phyloP scores from a whole-genome alignment of 2,329 filamentous ascomycete species.

The Exserohilum turcica region DNA sequence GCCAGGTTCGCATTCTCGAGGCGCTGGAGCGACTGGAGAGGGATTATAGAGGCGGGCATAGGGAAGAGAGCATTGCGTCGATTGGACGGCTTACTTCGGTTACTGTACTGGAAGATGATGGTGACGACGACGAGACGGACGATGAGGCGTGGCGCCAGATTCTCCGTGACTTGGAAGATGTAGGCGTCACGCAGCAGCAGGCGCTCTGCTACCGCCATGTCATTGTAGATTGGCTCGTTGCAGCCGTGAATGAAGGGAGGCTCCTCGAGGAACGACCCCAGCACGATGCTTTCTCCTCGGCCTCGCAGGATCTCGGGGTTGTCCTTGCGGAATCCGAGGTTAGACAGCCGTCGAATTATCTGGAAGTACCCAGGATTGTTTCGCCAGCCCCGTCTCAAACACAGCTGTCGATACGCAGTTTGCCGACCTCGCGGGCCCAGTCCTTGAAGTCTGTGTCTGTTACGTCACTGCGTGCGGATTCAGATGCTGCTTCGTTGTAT shows the following conservation, averaged over 20 bases:
- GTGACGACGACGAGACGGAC: constrained; percentile 24
- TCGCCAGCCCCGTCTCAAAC: neutral
- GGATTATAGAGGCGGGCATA: constrained; percentile 37
- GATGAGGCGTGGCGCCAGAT: constrained; percentile 41
- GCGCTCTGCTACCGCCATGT: constrained; percentile 32
- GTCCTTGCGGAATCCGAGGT: constrained; percentile 1
- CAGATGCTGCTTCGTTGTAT: neutral
- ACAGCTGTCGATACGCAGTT: neutral
- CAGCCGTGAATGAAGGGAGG: constrained; percentile 39
- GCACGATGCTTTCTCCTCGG: constrained; percentile 7
- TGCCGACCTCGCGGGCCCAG: neutral
- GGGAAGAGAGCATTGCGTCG: constrained; percentile 36
- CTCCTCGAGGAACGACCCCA: constrained; percentile 28
- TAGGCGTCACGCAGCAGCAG: constrained; percentile 32
- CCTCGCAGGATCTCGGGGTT: constrained; percentile 10
- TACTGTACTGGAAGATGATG: constrained; percentile 11
- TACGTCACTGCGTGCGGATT: neutral
- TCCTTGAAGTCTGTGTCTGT: neutral
- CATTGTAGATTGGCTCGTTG: constrained; percentile 40
- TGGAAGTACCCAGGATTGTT: neutral
- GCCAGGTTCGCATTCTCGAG: constrained; percentile 36
- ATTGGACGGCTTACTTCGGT: constrained; percentile 29
- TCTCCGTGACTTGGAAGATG: constrained; percentile 40
- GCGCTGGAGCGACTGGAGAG: constrained; percentile 37
- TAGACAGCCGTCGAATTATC: constrained; percentile 1